Base-by-base conservation (phyloP, 2,329 filamentous ascomycete genomes). In the Zopfia rhizophila region DNA sequence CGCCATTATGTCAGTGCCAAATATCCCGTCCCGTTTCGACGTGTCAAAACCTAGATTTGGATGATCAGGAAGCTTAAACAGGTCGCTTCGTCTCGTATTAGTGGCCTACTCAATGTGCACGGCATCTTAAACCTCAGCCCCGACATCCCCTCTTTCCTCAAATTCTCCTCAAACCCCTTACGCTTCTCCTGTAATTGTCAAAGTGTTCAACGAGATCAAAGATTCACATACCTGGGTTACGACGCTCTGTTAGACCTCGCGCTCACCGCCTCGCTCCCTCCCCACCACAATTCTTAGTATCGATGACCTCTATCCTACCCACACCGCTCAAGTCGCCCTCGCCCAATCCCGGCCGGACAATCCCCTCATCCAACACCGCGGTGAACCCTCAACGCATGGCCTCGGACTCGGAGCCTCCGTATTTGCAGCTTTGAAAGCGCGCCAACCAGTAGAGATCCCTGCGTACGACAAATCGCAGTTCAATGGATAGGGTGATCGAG, bases 281-380 rank as follows among this genome's bases (percentile, higher is more conserved):
- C 75, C 80, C 46, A 88, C 87, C 3, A 77, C 89, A 36, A 87
- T 91, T 40, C 82, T 90, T 69, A 92, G 89, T 69, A 87, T 95
- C 58, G 90, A 95, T 69, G 90, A 95, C 74, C 86, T 95, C 60
- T 95, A 95, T 72, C 83, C 93, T 40, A 78, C 82, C n/a, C 88
- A 88, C 68, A 73, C 76, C 19, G 79, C 86, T 54, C 90, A 92
- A 72, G 68, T 78, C 21, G 75, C 77, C 3, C 81, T 95, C 13
- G 87, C 88, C 14, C 68, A 76, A 36, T 70, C 79, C 2, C 78
- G 91, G 62, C 82, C 88, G 0, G 72, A 80, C 36, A 95, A 95
- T 63, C 81, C 82, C 11, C 81, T 95, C 7, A 75, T 94, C 25
- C 88, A 90, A 65, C 86, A 90, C 62, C 83, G 90, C 38, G 91